phyloP scores from a whole-genome alignment of 2,329 filamentous ascomycete species.

The Fusarium sp. region DNA sequence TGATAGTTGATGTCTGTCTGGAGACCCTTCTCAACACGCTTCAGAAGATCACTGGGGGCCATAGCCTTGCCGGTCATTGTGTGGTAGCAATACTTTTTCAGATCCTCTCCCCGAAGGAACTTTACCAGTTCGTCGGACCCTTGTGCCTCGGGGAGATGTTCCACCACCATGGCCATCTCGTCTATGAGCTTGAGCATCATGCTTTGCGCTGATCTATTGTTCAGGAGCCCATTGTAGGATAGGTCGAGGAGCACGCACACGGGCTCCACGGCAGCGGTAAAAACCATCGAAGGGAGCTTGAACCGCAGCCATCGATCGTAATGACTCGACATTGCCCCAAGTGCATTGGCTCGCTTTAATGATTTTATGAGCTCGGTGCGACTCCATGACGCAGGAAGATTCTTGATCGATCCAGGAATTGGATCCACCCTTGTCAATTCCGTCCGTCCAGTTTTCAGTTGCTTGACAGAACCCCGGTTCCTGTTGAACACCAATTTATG shows the following conservation, averaged over 20 bases:
- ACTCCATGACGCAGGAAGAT: slow-evolving; percentile 35
- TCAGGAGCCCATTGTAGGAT: slow-evolving; percentile 79
- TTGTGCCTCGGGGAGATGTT: slow-evolving; percentile 80
- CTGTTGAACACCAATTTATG: slow-evolving; percentile 63
- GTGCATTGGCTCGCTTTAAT: slow-evolving; percentile 38
- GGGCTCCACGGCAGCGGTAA: slow-evolving; percentile 84
- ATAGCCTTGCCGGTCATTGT: slow-evolving; percentile 62
- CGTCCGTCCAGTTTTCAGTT: slow-evolving; percentile 54
- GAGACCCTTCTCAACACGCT: slow-evolving; percentile 73
- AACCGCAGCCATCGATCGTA: slow-evolving; percentile 71
- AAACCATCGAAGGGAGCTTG: slow-evolving; percentile 85
- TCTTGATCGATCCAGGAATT: slow-evolving; percentile 29
- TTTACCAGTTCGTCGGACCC: slow-evolving; percentile 70
- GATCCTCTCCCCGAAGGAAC: slow-evolving; percentile 71
- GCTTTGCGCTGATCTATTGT: slow-evolving; percentile 75
- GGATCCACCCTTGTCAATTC: slow-evolving; percentile 49
- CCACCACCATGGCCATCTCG: slow-evolving; percentile 83
- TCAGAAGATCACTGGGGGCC: slow-evolving; percentile 75
- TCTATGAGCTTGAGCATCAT: slow-evolving; percentile 80
- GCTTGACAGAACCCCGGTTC: slow-evolving; percentile 57
- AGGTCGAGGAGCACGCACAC: slow-evolving; percentile 85
- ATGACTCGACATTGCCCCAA: slow-evolving; percentile 41
- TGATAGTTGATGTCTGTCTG: slow-evolving; percentile 86
- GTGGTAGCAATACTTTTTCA: slow-evolving; percentile 71
- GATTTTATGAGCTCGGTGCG: slow-evolving; percentile 43